phyloP scores from a whole-genome alignment of 1,284 basidiomycete species.

The Fomitopsis pinicola region DNA sequence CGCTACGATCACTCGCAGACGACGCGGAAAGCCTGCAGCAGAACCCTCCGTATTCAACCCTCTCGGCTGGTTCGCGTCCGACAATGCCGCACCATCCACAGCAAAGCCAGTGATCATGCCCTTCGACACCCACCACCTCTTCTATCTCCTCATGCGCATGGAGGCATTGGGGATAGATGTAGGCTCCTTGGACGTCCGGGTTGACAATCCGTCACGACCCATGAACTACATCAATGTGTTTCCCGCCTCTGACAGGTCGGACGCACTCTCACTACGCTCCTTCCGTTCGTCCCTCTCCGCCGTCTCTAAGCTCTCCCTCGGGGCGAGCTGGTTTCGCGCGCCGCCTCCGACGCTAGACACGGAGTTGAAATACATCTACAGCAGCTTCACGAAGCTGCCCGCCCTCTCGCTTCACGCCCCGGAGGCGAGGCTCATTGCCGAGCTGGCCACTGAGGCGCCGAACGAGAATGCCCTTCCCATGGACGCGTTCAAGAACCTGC shows the following conservation, averaged over 20 bases:
- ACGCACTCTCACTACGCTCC: conserved; percentile 75
- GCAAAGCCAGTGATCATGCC: conserved; percentile 59
- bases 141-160: conserved; percentile 84
- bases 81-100: conserved; percentile 28
- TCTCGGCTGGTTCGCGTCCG: conserved; percentile 56
- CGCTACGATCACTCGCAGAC: conserved; percentile 46
- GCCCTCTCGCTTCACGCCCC: conserved; percentile 64
- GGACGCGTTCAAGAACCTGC: conserved; percentile 80
- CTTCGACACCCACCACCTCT: conserved; percentile 80
- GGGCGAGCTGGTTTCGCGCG: conserved; percentile 61
- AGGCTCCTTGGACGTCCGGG: conserved; percentile 77
- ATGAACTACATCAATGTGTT: conserved; percentile 70
- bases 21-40: conserved; percentile 39
- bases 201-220: conserved; percentile 68
- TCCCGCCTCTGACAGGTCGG: conserved; percentile 55
- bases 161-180: conserved; percentile 73
- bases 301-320: conserved; percentile 72
- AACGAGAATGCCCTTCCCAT: conserved; percentile 76
- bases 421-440: conserved; percentile 61
- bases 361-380: conserved; percentile 83
- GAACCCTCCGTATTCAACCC: conserved; percentile 48
- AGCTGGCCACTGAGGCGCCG: conserved; percentile 69
- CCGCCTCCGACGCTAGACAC: conserved; percentile 58
- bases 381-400: conserved; percentile 84
- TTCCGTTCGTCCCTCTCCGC: conserved; percentile 75